Evolutionary conservation across 192 early-diverging fungal species (phyloP), one percentile per base, ranked within the genome.

Genomic region (Funneliformis geosporum): DNA sequence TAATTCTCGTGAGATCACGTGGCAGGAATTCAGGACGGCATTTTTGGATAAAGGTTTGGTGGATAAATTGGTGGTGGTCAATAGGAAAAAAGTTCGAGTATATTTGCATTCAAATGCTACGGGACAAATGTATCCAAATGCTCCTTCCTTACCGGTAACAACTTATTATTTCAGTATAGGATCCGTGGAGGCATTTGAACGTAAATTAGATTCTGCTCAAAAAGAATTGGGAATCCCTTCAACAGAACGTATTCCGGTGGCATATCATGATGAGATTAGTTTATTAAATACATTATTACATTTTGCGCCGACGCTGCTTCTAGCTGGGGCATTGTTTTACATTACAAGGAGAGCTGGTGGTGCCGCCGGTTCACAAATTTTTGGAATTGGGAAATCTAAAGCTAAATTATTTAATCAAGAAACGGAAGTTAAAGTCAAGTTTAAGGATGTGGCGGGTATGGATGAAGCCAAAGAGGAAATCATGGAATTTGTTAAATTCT

Each of bases 401-500:
- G 98, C 98, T 28, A 95, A 95, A 84, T 86, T 99, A 88, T 99
- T 93, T 87, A 99, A 98, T 89, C 95, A 97, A 82, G 97, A 99
- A 83, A 95, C 93, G 1, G 95, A 97, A 59, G 93, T 99, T 70
- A 91, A 95, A 77, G 95, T 99, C 60, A 97, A 97, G 80, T 99
- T 99, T 85, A 98, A 97, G 90, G 97, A 99, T 84, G 97, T 99
- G 1, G 98, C 98, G 12, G 98, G 98, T 10, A 96, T 96, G 85
- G 97, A 99, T 87, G 98, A 99, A 82, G 98, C 97, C 59, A 99
- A 99, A 89, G 93, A 96, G 81, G 98, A 99, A 86, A 99, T 99
- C 69, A 99, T 99, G 98, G 98, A 99, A 89, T 99, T 99, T 94
- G 98, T 99, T 74, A 98, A 98, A 86, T 99, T 99, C 87, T 85